These are phyloP conservation scores for Solanum gracilifrons DNA, from an alignment of 257 asterid species.

Conservation along the genomic window DNA sequence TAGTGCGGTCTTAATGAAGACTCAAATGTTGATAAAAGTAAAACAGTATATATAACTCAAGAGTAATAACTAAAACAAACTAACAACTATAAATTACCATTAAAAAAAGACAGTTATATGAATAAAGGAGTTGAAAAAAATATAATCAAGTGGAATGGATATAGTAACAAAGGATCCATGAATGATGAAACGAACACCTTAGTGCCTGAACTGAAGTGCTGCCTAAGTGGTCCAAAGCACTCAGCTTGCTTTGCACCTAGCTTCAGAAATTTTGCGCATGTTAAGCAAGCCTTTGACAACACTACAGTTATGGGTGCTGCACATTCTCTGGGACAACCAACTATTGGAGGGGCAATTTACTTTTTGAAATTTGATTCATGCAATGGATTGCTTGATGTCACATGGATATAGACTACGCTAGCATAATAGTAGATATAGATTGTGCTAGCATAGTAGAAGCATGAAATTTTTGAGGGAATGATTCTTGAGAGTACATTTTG, in stretches of 20 bases:
- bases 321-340: neutral
- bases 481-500: neutral
- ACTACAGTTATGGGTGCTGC: neutral
- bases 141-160: neutral
- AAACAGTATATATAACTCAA: neutral
- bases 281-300: neutral
- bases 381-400: neutral
- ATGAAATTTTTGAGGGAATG: neutral
- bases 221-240: neutral
- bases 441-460: neutral
- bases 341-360: neutral
- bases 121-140: neutral
- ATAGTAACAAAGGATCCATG: neutral
- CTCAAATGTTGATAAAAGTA: neutral
- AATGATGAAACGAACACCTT: neutral
- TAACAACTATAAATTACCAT: neutral
- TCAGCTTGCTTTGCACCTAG: neutral
- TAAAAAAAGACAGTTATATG: neutral
- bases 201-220: neutral
- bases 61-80: neutral
- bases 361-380: neutral
- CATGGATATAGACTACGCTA: neutral
- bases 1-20: neutral
- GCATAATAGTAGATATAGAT: neutral
- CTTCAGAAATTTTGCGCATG: neutral